A percentile compares a stretch with the other conserved stretches of the same genome.
Conservation (phyloP, 2,329 filamentous ascomycete genomes). For the Fusarium algeriense region DNA sequence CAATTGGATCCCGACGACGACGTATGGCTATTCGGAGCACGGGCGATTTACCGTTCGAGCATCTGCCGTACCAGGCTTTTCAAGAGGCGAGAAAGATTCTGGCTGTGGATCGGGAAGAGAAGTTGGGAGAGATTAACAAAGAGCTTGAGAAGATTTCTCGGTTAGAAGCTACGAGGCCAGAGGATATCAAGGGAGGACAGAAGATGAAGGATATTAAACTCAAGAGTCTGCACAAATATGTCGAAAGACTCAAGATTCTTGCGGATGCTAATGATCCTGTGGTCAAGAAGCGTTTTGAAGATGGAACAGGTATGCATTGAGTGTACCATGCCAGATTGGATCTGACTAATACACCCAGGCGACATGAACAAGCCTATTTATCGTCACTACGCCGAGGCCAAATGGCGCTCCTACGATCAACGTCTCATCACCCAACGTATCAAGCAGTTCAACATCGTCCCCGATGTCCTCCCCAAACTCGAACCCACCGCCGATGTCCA, state of each 20-base stretch:
- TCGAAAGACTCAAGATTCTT: slow-evolving; percentile 86
- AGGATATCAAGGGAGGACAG: slow-evolving; percentile 71
- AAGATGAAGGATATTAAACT: slow-evolving; percentile 74
- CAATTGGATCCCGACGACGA: slow-evolving; percentile 86
- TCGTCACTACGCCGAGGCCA: slow-evolving; percentile 84
- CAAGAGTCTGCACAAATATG: slow-evolving; percentile 74
- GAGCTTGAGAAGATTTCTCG: slow-evolving; percentile 77
- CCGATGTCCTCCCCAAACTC: slow-evolving; percentile 86
- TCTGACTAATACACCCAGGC: slow-evolving; percentile 62
- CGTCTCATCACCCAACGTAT: slow-evolving; percentile 87
- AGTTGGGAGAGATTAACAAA: slow-evolving; percentile 77
- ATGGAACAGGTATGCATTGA: slow-evolving; percentile 76
- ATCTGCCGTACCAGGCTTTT: slow-evolving; percentile 96
- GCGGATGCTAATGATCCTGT: slow-evolving; percentile 96
- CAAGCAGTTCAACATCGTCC: slow-evolving; percentile 85
- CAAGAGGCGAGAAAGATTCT: slow-evolving; percentile 92
- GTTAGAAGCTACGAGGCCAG: slow-evolving; percentile 70
- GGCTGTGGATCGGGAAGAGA: slow-evolving; percentile 82
- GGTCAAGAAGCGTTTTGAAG: slow-evolving; percentile 94
- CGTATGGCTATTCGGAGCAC: slow-evolving; percentile 76
- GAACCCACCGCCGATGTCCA: slow-evolving; percentile 84
- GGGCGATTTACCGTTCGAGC: slow-evolving; percentile 85
- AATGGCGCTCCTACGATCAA: slow-evolving; percentile 88
- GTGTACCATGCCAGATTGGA: neutral
- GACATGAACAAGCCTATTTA: slow-evolving; percentile 98